Evolutionary conservation across 768 basidiomycete species (phyloP).

Genomic region (Leucocoprinus birnbaumii): DNA sequence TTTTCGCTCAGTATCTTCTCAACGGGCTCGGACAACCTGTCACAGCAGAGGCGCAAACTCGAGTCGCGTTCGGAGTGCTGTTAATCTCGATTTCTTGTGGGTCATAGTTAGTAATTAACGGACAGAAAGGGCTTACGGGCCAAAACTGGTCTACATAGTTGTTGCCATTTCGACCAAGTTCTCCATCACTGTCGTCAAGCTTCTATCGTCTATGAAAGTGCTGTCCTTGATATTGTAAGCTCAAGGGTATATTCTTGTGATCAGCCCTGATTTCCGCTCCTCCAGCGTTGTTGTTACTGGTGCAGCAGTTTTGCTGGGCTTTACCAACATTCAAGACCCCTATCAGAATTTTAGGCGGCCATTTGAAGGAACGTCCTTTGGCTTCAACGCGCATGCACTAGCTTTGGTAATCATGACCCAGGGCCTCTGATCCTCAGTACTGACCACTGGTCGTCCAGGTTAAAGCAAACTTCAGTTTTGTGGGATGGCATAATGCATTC

Average conservation of each 20-base stretch:
- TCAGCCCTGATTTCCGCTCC: neutral
- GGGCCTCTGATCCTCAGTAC: too few relatives aligned
- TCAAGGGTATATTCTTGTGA: neutral
- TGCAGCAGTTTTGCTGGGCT: constrained; percentile 55
- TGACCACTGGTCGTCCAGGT: constrained; percentile 16
- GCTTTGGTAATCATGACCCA: constrained; percentile 21
- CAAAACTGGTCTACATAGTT: constrained; percentile 20
- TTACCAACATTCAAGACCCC: constrained; percentile 51
- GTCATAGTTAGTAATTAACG: too few relatives aligned
- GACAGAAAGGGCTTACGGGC: too few relatives aligned
- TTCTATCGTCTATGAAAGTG: constrained; percentile 28
- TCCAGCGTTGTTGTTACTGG: constrained; percentile 16
- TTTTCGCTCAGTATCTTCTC: constrained; percentile 36
- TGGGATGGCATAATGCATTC: constrained; percentile 35
- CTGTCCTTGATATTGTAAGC: constrained; percentile 27
- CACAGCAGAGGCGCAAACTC: too few relatives aligned
- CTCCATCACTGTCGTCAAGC: constrained; percentile 28
- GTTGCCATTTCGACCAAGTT: constrained; percentile 33
- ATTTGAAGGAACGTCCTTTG: constrained; percentile 48
- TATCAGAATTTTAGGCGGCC: constrained; percentile 52
- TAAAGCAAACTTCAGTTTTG: constrained; percentile 31
- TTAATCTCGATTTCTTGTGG: too few relatives aligned
- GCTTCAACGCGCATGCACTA: constrained; percentile 38
- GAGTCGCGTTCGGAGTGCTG: too few relatives aligned
- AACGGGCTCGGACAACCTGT: constrained; percentile 29